phyloP scores from a whole-genome alignment of 2,329 filamentous ascomycete genomes.

The Aspergillus brunneoviolaceus region DNA sequence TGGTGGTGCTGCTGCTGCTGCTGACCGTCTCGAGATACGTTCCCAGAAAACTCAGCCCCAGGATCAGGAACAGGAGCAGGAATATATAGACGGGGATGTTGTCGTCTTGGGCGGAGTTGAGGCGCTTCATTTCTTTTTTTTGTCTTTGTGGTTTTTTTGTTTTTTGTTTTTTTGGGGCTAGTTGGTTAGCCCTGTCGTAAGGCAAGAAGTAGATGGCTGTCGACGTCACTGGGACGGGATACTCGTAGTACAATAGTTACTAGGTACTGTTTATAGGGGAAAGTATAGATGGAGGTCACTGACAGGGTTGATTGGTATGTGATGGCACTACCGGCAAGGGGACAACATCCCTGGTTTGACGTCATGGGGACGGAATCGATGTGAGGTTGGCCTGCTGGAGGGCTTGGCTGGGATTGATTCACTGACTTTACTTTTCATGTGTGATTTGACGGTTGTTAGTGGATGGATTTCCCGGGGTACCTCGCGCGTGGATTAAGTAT shows the following conservation, averaged over 20 bases:
- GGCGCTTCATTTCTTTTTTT: slow-evolving; percentile 23
- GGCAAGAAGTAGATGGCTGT: slow-evolving; percentile 8
- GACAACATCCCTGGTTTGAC: not conserved
- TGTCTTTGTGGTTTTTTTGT: not conserved
- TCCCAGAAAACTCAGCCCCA: slow-evolving; percentile 28
- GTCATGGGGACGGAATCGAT: not conserved
- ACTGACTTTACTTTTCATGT: not conserved
- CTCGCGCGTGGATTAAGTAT: not conserved
- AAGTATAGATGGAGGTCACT: not conserved
- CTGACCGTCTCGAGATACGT: slow-evolving; percentile 15
- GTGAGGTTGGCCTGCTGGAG: no score
- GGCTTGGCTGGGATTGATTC: no score
- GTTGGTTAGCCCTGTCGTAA: not conserved
- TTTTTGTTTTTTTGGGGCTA: not conserved
- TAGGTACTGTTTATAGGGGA: not conserved
- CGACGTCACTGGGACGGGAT: slow-evolving; percentile 21
- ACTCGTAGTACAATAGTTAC: no score
- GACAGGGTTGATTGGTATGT: not conserved
- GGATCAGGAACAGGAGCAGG: slow-evolving; percentile 27
- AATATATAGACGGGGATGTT: slow-evolving; percentile 29
- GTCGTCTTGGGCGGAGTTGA: slow-evolving; percentile 26
- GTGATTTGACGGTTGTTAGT: not conserved
- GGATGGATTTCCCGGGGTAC: not conserved
- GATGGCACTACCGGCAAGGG: not conserved
- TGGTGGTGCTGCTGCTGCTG: slow-evolving; percentile 9